Evolutionary conservation across 78 protist genomes (phyloP).

Genomic region (Emiliania huxleyi): DNA sequence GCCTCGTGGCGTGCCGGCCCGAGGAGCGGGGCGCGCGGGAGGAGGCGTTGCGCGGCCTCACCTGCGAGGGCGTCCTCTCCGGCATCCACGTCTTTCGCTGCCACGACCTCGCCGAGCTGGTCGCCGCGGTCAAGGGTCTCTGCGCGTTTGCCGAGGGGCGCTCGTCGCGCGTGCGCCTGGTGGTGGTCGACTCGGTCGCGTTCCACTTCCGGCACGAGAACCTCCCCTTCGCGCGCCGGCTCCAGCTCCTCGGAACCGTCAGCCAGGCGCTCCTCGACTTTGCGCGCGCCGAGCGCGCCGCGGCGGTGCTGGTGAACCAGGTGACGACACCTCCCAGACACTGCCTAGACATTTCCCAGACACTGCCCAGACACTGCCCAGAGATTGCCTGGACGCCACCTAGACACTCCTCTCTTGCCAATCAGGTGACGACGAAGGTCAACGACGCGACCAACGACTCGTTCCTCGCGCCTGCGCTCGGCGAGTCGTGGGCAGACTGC

Average conservation of each 20-base stretch:
- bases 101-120: conserved; percentile 27
- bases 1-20: too few relatives aligned
- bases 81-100: conserved; percentile 30
- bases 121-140: conserved; percentile 5
- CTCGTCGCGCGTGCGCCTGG: background rate
- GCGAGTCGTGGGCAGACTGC: conserved; percentile 22
- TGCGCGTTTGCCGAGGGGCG: background rate
- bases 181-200: conserved; percentile 57
- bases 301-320: conserved; percentile 34
- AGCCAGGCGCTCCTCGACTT: background rate
- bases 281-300: background rate
- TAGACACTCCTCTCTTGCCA: too few relatives aligned
- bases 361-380: too few relatives aligned
- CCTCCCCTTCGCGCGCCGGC: background rate
- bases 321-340: too few relatives aligned
- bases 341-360: too few relatives aligned
- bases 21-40: background rate
- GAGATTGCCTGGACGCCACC: too few relatives aligned
- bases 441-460: background rate
- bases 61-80: background rate
- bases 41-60: background rate
- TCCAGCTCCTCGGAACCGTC: background rate
- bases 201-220: conserved; percentile 50
- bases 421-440: background rate
- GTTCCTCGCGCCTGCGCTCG: background rate